Evolutionary conservation across 768 basidiomycete species (phyloP).

Genomic region (Clathrus columnatus): DNA sequence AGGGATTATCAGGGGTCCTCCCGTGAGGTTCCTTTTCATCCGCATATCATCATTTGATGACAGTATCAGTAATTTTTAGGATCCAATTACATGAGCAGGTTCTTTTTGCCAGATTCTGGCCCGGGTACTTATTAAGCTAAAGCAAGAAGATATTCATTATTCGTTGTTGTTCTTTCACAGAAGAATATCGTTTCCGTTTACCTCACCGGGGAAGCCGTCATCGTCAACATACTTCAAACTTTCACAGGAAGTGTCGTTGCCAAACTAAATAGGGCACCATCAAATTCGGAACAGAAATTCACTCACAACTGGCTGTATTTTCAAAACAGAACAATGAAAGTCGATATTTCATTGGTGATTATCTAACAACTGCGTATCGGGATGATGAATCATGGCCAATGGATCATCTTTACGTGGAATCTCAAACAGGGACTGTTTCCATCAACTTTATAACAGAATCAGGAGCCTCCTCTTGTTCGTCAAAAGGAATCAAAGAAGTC

Average conservation of each 20-base stretch:
- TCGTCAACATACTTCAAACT: not conserved
- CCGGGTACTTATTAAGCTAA: too few relatives aligned
- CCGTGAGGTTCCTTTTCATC: too few relatives aligned
- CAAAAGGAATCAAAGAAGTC: not conserved
- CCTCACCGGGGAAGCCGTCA: not conserved
- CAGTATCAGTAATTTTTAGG: too few relatives aligned
- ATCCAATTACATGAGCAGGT: too few relatives aligned
- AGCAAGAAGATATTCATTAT: too few relatives aligned
- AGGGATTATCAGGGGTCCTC: too few relatives aligned
- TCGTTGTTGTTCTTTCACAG: too few relatives aligned
- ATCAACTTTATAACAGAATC: slow-evolving; percentile 32
- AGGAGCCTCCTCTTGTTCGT: not conserved
- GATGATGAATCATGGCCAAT: slow-evolving; percentile 26
- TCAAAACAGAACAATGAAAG: not conserved
- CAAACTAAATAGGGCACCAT: not conserved
- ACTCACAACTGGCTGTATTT: slow-evolving; percentile 2
- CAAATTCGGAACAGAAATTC: not conserved
- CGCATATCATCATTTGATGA: too few relatives aligned
- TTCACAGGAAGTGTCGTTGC: slow-evolving; percentile 3
- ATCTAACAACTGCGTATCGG: slow-evolving; percentile 1
- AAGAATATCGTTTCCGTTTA: slow-evolving; percentile 2
- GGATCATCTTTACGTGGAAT: slow-evolving; percentile 30
- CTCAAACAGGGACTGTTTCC: slow-evolving; percentile 29
- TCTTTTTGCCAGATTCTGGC: too few relatives aligned
- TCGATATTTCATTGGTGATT: slow-evolving; percentile 7